phyloP scores from a whole-genome alignment of 2,329 filamentous ascomycete genomes.

The Colletotrichum ledebouriae region DNA sequence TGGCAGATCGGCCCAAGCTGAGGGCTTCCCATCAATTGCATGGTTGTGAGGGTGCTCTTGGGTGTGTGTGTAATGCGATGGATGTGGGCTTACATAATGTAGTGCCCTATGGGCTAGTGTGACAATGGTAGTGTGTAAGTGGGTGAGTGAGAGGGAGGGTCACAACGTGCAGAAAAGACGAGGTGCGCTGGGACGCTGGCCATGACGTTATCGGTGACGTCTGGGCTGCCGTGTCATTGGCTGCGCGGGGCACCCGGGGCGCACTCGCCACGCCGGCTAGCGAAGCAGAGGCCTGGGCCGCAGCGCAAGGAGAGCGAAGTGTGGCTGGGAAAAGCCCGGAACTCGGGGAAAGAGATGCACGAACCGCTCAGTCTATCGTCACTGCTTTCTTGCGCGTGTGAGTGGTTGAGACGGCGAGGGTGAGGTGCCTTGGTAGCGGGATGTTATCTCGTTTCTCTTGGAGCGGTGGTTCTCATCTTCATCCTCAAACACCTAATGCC shows the following conservation, averaged over 20 bases:
- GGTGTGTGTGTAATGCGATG: no score
- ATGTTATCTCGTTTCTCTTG: constrained; percentile 5
- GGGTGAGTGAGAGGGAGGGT: background rate
- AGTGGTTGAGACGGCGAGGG: background rate
- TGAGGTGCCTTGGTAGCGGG: background rate
- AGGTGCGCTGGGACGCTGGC: background rate
- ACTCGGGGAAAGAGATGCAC: constrained; percentile 21
- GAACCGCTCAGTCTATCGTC: constrained; percentile 37
- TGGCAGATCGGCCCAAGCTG: background rate
- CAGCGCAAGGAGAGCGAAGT: background rate
- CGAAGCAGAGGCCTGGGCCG: constrained; percentile 10
- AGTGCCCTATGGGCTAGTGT: no score
- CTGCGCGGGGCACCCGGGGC: constrained; percentile 12
- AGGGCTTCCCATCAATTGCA: no score
- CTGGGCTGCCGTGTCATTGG: constrained; percentile 33
- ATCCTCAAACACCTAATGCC: background rate
- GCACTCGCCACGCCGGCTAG: constrained; percentile 39
- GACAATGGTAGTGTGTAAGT: no score
- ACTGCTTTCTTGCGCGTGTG: constrained; percentile 20
- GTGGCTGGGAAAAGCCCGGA: constrained; percentile 43
- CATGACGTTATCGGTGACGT: constrained; percentile 44
- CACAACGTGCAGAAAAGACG: background rate
- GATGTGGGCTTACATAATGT: no score
- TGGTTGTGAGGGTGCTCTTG: no score
- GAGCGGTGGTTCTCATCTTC: background rate